Conservation (phyloP, 352 stramenopile species). For the Halophytophthora polymorphica region DNA sequence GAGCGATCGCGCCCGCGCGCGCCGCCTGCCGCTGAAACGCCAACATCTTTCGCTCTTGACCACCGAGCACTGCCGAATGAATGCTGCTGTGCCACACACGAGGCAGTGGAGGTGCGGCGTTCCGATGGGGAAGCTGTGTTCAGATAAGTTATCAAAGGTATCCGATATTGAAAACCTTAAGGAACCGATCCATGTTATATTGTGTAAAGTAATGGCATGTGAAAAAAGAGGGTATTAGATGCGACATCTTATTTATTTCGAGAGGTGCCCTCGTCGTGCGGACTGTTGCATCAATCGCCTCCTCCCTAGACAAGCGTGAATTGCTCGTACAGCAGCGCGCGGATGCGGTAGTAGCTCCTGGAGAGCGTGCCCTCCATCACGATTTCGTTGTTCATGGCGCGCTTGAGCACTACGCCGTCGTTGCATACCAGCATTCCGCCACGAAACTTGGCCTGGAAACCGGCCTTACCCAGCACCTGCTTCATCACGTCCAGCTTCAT, state of each 20-base stretch:
- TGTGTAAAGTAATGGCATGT: too few species aligned
- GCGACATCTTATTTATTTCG: neutral
- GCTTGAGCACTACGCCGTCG: slow-evolving; percentile 85
- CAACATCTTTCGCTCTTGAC: slow-evolving; percentile 30
- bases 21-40: slow-evolving; percentile 41
- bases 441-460: slow-evolving; percentile 89
- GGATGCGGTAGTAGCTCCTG: slow-evolving; percentile 86
- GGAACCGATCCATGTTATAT: neutral
- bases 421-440: slow-evolving; percentile 88
- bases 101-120: neutral
- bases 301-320: slow-evolving; percentile 82
- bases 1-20: slow-evolving; percentile 32
- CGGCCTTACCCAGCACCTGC: slow-evolving; percentile 80
- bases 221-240: neutral
- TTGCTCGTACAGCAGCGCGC: slow-evolving; percentile 83
- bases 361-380: slow-evolving; percentile 83
- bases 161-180: slow-evolving; percentile 3
- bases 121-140: too few species aligned
- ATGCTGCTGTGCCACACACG: slow-evolving; percentile 30
- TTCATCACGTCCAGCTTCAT: slow-evolving; percentile 90
- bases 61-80: slow-evolving; percentile 10
- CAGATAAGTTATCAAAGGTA: too few species aligned
- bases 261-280: too few species aligned
- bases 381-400: slow-evolving; percentile 85
- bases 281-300: too few species aligned